A percentile compares a stretch with the other conserved stretches of the same genome.
Evolutionary conservation across 73 alveolate genomes (phyloP).

Genomic region (Paramecium primaurelia): DNA sequence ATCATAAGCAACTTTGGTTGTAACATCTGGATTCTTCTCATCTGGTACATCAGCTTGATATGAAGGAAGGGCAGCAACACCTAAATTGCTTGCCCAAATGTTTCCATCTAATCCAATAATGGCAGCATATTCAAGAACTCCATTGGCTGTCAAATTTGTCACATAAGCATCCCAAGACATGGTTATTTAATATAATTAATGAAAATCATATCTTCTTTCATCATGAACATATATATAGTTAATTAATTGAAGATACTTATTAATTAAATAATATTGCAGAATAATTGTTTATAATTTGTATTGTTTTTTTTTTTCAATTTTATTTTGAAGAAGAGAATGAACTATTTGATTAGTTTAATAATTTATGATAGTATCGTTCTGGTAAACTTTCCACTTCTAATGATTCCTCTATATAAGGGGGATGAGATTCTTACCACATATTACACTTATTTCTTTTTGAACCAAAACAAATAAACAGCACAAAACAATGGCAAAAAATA

Average conservation of each 20-base stretch:
- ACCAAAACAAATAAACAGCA: constrained; percentile 10
- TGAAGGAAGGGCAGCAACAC: not conserved
- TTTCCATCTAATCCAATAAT: constrained; percentile 38
- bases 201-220: not conserved
- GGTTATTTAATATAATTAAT: not conserved
- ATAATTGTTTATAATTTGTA: not conserved
- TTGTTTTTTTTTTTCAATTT: constrained; percentile 51
- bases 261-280: not conserved
- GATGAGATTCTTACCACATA: constrained; percentile 14
- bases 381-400: not conserved
- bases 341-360: not conserved
- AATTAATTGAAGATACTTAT: not conserved
- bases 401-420: not conserved
- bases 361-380: not conserved
- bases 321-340: not conserved
- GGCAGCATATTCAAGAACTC: constrained; percentile 32
- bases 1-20: not conserved
- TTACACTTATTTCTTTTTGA: not conserved
- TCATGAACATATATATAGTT: not conserved
- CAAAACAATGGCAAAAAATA: not conserved
- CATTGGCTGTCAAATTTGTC: constrained; percentile 2
- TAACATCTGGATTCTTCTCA: not conserved
- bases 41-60: constrained; percentile 10
- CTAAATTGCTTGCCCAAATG: constrained; percentile 44
- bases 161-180: constrained; percentile 49